Conservation (phyloP, 441 rosid genomes). For the Bocquillonia castaneifolia region DNA sequence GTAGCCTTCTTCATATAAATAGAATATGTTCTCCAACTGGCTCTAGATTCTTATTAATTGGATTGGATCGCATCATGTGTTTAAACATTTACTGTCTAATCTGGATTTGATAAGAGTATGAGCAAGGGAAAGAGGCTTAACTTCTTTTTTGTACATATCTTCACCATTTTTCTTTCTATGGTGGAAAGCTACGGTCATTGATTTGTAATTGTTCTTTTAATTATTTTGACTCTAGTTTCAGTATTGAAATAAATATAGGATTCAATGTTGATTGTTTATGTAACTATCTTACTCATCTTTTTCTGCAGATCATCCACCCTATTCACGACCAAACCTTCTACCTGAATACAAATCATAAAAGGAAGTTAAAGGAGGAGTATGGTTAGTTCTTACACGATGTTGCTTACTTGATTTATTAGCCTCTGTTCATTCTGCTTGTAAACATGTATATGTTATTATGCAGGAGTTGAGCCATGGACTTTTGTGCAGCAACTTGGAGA, state of each 20-base stretch:
- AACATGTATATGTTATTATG: too few species aligned
- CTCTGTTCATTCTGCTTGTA: background rate
- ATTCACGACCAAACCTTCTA: slow-evolving; percentile 82
- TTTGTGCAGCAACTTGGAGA: slow-evolving; percentile 76
- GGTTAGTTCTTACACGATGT: too few species aligned
- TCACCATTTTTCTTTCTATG: background rate
- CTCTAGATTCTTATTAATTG: background rate
- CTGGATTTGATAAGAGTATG: background rate
- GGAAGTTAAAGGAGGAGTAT: slow-evolving; percentile 67
- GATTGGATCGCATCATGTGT: background rate
- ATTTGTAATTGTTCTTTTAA: background rate
- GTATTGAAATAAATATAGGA: background rate
- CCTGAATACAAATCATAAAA: slow-evolving; percentile 65
- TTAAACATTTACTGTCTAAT: background rate
- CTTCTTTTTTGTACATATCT: background rate
- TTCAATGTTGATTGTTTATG: background rate
- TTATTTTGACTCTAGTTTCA: background rate
- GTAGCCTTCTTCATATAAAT: background rate
- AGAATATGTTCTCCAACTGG: background rate
- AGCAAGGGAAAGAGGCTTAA: background rate
- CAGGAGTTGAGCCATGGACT: slow-evolving; percentile 93
- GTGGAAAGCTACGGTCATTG: background rate
- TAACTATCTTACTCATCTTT: background rate
- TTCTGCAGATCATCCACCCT: slow-evolving; percentile 62
- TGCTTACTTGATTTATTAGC: background rate